phyloP scores from a whole-genome alignment of 495 filamentous ascomycete genomes.

The Lasiosphaeriaceae sp. region DNA sequence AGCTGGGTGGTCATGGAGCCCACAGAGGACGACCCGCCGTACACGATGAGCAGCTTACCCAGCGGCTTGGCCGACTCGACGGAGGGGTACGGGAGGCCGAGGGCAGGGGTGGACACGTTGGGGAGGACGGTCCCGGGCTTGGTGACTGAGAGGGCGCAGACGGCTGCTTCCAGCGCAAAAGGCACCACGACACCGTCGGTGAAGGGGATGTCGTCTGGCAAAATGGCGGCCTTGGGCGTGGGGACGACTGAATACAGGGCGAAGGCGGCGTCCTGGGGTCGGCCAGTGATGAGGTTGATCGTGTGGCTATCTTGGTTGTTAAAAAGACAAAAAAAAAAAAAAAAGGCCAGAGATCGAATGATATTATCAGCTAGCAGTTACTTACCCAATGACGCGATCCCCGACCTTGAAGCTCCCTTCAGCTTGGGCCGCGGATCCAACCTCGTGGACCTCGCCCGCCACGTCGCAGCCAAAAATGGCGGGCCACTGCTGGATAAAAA shows the following conservation, averaged over 20 bases:
- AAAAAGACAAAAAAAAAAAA: too few relatives aligned
- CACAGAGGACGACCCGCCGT: conserved; percentile 2
- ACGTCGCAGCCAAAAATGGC: conserved; percentile 49
- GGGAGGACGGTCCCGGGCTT: conserved; percentile 16
- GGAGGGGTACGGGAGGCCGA: conserved; percentile 34
- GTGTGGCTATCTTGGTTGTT: conserved; percentile 26
- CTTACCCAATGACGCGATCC: conserved; percentile 35
- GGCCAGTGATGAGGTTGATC: conserved; percentile 34
- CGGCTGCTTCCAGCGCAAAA: conserved; percentile 43
- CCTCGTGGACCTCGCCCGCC: conserved; percentile 46
- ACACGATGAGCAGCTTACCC: neutral
- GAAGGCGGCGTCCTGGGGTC: conserved; percentile 16
- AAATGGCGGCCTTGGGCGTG: conserved; percentile 26
- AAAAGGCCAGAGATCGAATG: neutral
- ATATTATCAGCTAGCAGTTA: neutral
- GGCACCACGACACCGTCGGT: conserved; percentile 43
- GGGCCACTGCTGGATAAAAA: conserved; percentile 33
- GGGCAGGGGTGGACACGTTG: conserved; percentile 24
- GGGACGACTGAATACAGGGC: conserved; percentile 10
- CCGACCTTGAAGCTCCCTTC: conserved; percentile 36
- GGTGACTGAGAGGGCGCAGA: conserved; percentile 38
- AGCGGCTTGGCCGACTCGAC: conserved; percentile 11
- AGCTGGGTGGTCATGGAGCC: conserved; percentile 7
- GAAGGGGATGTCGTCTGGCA: conserved; percentile 30
- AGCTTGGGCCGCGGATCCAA: conserved; percentile 34